A percentile compares a stretch with the other conserved stretches of the same genome.
phyloP scores from a whole-genome alignment of 2,329 filamentous ascomycete species.

The Diplodia scrobiculata region DNA sequence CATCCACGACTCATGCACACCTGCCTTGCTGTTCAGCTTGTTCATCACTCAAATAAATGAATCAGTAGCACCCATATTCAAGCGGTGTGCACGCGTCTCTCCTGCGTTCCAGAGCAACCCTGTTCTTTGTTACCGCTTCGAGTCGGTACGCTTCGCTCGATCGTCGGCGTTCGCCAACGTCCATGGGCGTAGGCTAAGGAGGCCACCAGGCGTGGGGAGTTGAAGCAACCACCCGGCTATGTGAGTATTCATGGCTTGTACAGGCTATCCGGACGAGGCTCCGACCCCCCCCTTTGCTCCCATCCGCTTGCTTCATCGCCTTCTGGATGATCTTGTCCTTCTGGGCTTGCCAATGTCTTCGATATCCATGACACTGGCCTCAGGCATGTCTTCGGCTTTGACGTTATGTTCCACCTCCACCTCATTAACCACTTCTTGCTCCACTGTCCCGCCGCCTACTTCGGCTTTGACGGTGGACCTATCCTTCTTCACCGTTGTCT shows the following conservation, averaged over 20 bases:
- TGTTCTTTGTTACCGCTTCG: not conserved
- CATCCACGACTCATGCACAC: not conserved
- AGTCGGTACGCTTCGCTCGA: not conserved
- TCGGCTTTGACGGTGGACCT: constrained; percentile 42
- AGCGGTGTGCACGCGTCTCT: not conserved
- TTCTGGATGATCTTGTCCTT: constrained; percentile 7
- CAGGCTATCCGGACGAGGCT: not conserved
- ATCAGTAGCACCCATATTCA: not conserved
- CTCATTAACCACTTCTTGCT: constrained; percentile 35
- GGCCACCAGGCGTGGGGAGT: not conserved
- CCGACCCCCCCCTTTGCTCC: not conserved
- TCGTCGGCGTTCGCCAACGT: not conserved
- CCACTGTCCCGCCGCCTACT: constrained; percentile 38
- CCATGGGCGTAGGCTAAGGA: not conserved
- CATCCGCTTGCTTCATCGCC: constrained; percentile 5
- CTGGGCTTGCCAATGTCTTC: constrained; percentile 31
- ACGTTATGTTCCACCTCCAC: constrained; percentile 36
- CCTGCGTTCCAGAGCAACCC: not conserved
- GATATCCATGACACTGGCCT: constrained; percentile 32
- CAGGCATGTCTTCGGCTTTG: constrained; percentile 34
- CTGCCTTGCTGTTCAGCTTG: not conserved
- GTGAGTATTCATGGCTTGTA: not conserved
- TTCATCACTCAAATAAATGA: not conserved
- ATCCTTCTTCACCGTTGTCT: constrained; percentile 55
- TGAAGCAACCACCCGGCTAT: not conserved